These are phyloP conservation scores for Purshia tridentata DNA, from an alignment of 306 rosid genomes.

Conservation along the genomic window DNA sequence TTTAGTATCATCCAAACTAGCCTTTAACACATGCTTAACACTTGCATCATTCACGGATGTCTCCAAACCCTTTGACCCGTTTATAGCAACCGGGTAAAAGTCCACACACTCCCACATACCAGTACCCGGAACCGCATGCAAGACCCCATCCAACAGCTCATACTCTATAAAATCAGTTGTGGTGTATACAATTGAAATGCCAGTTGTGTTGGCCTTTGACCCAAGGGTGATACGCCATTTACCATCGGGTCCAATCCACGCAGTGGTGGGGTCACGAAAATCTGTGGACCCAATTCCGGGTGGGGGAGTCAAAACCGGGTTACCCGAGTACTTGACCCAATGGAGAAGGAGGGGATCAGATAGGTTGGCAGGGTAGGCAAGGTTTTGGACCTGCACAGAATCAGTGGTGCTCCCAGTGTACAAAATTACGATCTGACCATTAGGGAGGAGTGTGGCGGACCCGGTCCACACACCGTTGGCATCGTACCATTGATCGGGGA, in stretches of 20 bases:
- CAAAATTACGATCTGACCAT: slow-evolving; percentile 63
- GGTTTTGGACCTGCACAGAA: slow-evolving; percentile 66
- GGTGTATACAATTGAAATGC: slow-evolving; percentile 50
- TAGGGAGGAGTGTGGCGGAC: slow-evolving; percentile 66
- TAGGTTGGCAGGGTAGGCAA: slow-evolving; percentile 67
- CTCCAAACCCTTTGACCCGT: slow-evolving; percentile 62
- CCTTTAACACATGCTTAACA: slow-evolving; percentile 72
- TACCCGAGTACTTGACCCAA: slow-evolving; percentile 65
- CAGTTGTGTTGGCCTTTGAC: slow-evolving; percentile 45
- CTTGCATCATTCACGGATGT: slow-evolving; percentile 51
- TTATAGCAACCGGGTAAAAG: slow-evolving; percentile 58
- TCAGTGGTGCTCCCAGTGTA: slow-evolving; percentile 59
- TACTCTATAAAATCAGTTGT: slow-evolving; percentile 51
- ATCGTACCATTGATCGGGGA: slow-evolving; percentile 57
- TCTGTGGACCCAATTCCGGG: slow-evolving; percentile 35
- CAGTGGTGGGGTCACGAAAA: slow-evolving; percentile 81
- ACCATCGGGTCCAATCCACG: slow-evolving; percentile 58
- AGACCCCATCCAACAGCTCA: slow-evolving; percentile 24
- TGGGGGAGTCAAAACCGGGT: slow-evolving; percentile 73
- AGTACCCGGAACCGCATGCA: slow-evolving; percentile 74
- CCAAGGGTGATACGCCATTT: slow-evolving; percentile 69
- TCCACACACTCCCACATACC: slow-evolving; percentile 98
- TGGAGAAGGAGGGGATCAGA: slow-evolving; percentile 76
- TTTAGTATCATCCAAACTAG: slow-evolving; percentile 68
- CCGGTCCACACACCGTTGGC: slow-evolving; percentile 84